Percentiles rank a stretch among this genome's conserved stretches.
phyloP scores from a whole-genome alignment of 805 yeast genomes.

The Saccharomycopsis olivae region DNA sequence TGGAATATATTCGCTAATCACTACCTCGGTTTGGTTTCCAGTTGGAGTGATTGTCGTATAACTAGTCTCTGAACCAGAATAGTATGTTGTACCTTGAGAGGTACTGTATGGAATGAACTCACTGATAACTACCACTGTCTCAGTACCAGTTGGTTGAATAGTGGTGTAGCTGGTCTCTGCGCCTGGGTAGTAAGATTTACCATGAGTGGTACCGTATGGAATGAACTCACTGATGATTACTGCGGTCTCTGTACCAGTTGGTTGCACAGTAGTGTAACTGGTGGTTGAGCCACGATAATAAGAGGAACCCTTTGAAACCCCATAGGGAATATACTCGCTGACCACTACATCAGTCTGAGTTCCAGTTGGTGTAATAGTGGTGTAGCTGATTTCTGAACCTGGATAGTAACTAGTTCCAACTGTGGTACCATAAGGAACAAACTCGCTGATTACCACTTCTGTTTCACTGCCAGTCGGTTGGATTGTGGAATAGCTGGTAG shows the following conservation, averaged over 20 bases:
- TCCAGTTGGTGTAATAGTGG: constrained; percentile 2
- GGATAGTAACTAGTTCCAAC: constrained; percentile 2
- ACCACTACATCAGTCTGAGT: constrained; percentile 1
- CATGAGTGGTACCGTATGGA: constrained; percentile 1
- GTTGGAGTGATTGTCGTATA: not conserved
- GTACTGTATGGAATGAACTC: constrained; percentile 3
- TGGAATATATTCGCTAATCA: constrained; percentile 4
- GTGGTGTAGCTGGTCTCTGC: constrained; percentile 3
- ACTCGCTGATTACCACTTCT: constrained; percentile 1
- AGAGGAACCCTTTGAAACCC: not conserved
- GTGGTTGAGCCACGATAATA: constrained; percentile 5
- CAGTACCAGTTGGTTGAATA: constrained; percentile 1
- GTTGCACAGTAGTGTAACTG: constrained; percentile 7
- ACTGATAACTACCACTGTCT: constrained; percentile 1
- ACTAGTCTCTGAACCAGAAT: constrained; percentile 2
- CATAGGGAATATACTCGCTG: constrained; percentile 1
- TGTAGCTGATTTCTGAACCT: constrained; percentile 5
- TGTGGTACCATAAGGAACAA: constrained; percentile 9
- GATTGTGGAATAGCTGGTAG: constrained; percentile 1
- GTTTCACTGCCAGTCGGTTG: constrained; percentile 4
- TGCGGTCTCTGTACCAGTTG: constrained; percentile 2
- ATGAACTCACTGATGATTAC: constrained; percentile 6
- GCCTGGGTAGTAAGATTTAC: not conserved
- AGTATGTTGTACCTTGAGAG: not conserved
- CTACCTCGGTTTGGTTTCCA: not conserved